Evolutionary conservation across 208 protist genomes (phyloP).

Genomic region (Leishmania aethiopica): DNA sequence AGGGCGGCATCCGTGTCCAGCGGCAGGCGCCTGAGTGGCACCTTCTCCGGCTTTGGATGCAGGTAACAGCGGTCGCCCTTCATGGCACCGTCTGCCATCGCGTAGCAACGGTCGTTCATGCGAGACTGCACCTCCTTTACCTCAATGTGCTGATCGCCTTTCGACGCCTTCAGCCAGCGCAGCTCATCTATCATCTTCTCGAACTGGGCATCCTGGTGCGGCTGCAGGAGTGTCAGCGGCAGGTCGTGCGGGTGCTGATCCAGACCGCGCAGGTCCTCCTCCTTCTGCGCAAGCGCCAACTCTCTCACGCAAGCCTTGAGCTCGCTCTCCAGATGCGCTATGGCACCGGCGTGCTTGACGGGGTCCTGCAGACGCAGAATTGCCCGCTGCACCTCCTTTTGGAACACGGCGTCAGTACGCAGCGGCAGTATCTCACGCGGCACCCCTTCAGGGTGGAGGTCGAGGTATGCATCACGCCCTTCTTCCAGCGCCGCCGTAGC

Average conservation of each 20-base stretch:
- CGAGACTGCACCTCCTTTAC: slow-evolving; percentile 47
- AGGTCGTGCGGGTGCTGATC: slow-evolving; percentile 47
- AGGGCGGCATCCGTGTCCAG: slow-evolving; percentile 66
- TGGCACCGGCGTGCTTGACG: slow-evolving; percentile 32
- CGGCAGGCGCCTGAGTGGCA: slow-evolving; percentile 58
- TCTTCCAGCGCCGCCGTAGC: slow-evolving; percentile 51
- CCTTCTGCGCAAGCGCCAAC: slow-evolving; percentile 58
- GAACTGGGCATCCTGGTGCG: slow-evolving; percentile 67
- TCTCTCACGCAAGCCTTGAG: slow-evolving; percentile 69
- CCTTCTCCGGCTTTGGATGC: slow-evolving; percentile 44
- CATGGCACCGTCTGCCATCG: slow-evolving; percentile 59
- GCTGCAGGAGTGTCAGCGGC: slow-evolving; percentile 48
- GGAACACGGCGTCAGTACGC: slow-evolving; percentile 53
- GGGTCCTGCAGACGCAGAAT: slow-evolving; percentile 53
- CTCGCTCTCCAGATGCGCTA: slow-evolving; percentile 64
- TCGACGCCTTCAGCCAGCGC: slow-evolving; percentile 44
- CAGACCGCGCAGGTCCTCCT: slow-evolving; percentile 58
- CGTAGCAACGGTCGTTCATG: slow-evolving; percentile 70
- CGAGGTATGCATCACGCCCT: slow-evolving; percentile 59
- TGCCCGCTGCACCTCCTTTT: slow-evolving; percentile 53
- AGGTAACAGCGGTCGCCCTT: slow-evolving; percentile 72
- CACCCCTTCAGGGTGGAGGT: slow-evolving; percentile 60
- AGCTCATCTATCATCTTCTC: slow-evolving; percentile 57
- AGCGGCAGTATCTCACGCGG: slow-evolving; percentile 54
- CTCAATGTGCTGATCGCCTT: slow-evolving; percentile 1